A percentile compares a stretch with the other conserved stretches of the same genome.
phyloP scores from a whole-genome alignment of 768 basidiomycete genomes.

The Auriscalpium orientale region DNA sequence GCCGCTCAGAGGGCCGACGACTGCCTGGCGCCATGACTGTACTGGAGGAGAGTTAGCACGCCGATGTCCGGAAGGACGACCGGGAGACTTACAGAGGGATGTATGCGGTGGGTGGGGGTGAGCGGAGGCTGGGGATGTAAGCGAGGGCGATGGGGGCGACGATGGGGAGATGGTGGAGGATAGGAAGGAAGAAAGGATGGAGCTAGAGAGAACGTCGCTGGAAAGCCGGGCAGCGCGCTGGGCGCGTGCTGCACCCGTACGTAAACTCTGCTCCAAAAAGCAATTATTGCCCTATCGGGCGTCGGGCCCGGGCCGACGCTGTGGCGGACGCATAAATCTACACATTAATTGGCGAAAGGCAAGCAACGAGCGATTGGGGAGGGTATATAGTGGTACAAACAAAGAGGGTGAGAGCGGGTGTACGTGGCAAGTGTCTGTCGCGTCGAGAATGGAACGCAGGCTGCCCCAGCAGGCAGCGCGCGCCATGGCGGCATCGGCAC shows the following conservation, averaged over 20 bases:
- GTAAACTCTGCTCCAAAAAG: background rate
- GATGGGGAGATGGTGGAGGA: background rate
- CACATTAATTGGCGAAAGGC: too few species aligned
- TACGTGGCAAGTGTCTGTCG: background rate
- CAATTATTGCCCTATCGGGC: background rate
- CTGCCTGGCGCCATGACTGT: slow-evolving; percentile 21
- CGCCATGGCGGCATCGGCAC: background rate
- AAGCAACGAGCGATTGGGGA: too few species aligned
- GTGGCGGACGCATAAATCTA: background rate
- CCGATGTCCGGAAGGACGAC: too few species aligned
- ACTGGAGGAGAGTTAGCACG: too few species aligned
- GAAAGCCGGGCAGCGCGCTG: background rate
- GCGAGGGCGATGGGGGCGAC: background rate
- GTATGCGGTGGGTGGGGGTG: slow-evolving; percentile 23
- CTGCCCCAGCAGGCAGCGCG: background rate
- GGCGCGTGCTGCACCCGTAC: background rate
- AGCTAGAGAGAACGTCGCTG: background rate
- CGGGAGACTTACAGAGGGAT: too few species aligned
- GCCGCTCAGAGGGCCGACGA: slow-evolving; percentile 35
- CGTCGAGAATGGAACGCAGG: background rate
- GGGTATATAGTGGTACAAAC: background rate
- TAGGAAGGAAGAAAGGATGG: background rate
- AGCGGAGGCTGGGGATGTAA: slow-evolving; percentile 14
- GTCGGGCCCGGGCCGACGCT: background rate
- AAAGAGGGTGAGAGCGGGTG: background rate